Evolutionary conservation across 1,139 yeast species (phyloP), one percentile per base, ranked within the genome.

Genomic region (Kurtzmaniella natalensis): DNA sequence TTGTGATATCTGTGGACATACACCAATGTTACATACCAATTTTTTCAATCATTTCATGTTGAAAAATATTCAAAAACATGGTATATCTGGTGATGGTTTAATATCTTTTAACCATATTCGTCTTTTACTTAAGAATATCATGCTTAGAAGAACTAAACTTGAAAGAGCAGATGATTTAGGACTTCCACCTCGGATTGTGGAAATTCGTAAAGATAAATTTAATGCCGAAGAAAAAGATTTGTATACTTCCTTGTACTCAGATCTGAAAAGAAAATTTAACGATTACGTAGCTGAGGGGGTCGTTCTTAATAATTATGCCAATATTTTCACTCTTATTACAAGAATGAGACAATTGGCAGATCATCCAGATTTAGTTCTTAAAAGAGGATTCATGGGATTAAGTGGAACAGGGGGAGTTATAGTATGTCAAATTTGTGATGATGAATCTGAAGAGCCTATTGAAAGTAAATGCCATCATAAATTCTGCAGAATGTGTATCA

Each of bases 141-240:
- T 94, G 96, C 65, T 92, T 42, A 71, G 99, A 53, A 76, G 99
- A 59, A 92, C 99, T 1, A 94, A 92, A 53, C 72, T 89, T 7
- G 97, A 94, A 57, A 72, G 97, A 34, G 97, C 98, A 0, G 98
- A 92, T 55, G 99, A 92, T 62, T 68, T 92, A 45, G 99, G 98
- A 1, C 65, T 92, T 35, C 99, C 99, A 2, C 98, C 98, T 2
- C 72, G 96, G 50, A 78, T 87, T 25, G 95, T 88, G 26, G 95
- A 85, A 44, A 81, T 92, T 35, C 70, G 97, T 39, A 74, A 81
- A 31, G 96, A 88, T 53, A 72, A 69, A 44, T 92, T 92, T 62
- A 92, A 89, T 52, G 95, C 84, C 35, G 97, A 94, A 51, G 99
- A 92, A 50, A 85, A 84, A 51, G 98, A 92, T 57, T 65, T 92